These are phyloP conservation scores for Boletus rex-veris DNA, from an alignment of 768 basidiomycete genomes.

Conservation along the genomic window DNA sequence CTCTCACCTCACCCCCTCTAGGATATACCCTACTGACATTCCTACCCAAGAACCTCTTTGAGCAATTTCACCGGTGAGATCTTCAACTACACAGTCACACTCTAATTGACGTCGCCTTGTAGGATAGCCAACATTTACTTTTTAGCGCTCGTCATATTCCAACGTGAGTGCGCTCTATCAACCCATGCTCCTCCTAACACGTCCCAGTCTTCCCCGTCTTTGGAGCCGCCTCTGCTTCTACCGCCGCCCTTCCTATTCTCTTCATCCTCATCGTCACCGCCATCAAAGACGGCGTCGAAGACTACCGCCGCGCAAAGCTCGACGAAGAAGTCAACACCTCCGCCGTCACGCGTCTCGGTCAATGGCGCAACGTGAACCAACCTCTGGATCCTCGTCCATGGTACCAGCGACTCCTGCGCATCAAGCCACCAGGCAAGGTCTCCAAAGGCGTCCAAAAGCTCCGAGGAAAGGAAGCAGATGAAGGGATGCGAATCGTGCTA, in stretches of 20 bases:
- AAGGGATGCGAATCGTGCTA: slow-evolving; percentile 61
- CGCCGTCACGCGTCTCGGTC: slow-evolving; percentile 82
- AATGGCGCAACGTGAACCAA: slow-evolving; percentile 90
- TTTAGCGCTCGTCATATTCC: slow-evolving; percentile 73
- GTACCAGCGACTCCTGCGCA: slow-evolving; percentile 67
- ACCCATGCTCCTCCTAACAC: slow-evolving; percentile 9
- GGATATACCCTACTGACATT: slow-evolving; percentile 92
- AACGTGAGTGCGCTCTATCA: slow-evolving; percentile 45
- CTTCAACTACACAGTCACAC: background rate
- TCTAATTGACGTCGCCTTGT: slow-evolving; percentile 4
- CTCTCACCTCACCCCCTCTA: slow-evolving; percentile 27
- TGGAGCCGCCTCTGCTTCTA: slow-evolving; percentile 78
- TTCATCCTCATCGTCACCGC: slow-evolving; percentile 89
- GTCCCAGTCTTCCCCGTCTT: slow-evolving; percentile 81
- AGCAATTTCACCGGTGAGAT: slow-evolving; percentile 85
- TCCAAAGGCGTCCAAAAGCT: slow-evolving; percentile 84
- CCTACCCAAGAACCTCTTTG: slow-evolving; percentile 89
- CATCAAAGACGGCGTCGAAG: slow-evolving; percentile 94
- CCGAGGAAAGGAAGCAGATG: slow-evolving; percentile 75
- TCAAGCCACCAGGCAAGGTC: slow-evolving; percentile 71
- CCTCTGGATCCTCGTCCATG: slow-evolving; percentile 72
- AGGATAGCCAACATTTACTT: slow-evolving; percentile 94
- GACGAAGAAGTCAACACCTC: slow-evolving; percentile 97
- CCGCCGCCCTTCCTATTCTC: slow-evolving; percentile 79
- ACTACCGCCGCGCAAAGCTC: slow-evolving; percentile 82